phyloP scores from a whole-genome alignment of 768 basidiomycete genomes.

The Lepiota subincarnata region DNA sequence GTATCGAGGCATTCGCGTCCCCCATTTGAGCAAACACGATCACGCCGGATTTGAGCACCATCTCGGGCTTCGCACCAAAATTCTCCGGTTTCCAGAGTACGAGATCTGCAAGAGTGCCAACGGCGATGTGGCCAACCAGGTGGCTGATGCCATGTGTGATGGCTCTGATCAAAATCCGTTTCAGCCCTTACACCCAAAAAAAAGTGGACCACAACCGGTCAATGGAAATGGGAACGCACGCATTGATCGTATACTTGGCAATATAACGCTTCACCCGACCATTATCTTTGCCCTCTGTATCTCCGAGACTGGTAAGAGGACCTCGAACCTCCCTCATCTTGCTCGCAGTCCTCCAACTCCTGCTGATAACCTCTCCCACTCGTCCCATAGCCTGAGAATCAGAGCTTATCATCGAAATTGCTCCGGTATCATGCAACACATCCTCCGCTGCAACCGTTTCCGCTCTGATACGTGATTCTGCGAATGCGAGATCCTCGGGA shows the following conservation, averaged over 20 bases:
- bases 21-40: slow-evolving; percentile 95
- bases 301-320: slow-evolving; percentile 66
- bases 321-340: slow-evolving; percentile 86
- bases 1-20: slow-evolving; percentile 94
- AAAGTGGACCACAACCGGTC: neutral
- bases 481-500: slow-evolving; percentile 91
- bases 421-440: slow-evolving; percentile 86
- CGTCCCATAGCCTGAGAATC: slow-evolving; percentile 99
- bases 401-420: slow-evolving; percentile 95
- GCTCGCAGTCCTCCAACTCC: slow-evolving; percentile 96
- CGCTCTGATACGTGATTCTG: slow-evolving; percentile 93
- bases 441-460: slow-evolving; percentile 99
- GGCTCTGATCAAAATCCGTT: slow-evolving; percentile 49
- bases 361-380: slow-evolving; percentile 87
- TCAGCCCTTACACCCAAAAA: slow-evolving; percentile 4
- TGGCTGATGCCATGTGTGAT: slow-evolving; percentile 92
- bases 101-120: slow-evolving; percentile 86
- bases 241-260: slow-evolving; percentile 96
- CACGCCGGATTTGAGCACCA: slow-evolving; percentile 93
- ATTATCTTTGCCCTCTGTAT: slow-evolving; percentile 72
- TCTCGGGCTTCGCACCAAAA: slow-evolving; percentile 90
- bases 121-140: slow-evolving; percentile 77
- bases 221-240: slow-evolving; percentile 52
- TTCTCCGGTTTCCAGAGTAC: slow-evolving; percentile 94
- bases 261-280: slow-evolving; percentile 91